phyloP scores from a whole-genome alignment of 192 early-diverging fungal genomes.

The Backusella morwellensis region DNA sequence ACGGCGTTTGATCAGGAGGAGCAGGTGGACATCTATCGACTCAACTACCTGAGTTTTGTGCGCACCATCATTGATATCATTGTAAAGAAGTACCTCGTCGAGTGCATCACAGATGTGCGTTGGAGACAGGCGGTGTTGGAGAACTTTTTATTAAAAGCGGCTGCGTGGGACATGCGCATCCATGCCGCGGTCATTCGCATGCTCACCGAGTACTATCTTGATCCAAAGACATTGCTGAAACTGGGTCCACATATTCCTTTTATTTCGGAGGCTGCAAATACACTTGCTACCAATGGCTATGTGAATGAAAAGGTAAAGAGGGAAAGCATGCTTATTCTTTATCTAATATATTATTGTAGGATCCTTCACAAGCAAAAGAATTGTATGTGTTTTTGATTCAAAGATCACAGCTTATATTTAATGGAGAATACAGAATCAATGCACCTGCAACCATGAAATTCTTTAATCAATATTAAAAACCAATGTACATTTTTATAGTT shows the following conservation, averaged over 20 bases:
- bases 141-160: conserved; percentile 40
- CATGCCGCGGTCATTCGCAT: conserved; percentile 39
- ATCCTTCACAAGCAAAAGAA: background rate
- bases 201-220: conserved; percentile 32
- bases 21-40: conserved; percentile 25
- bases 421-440: background rate
- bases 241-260: conserved; percentile 22
- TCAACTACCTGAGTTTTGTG: conserved; percentile 49
- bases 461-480: background rate
- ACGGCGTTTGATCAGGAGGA: conserved; percentile 31
- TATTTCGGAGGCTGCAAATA: conserved; percentile 21
- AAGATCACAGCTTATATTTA: background rate
- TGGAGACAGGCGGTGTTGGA: conserved; percentile 43
- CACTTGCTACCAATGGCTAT: background rate
- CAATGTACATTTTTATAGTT: background rate
- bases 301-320: conserved; percentile 17
- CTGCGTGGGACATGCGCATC: conserved; percentile 32
- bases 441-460: background rate
- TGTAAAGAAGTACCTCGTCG: conserved; percentile 35
- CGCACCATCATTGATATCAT: conserved; percentile 38
- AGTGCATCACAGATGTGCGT: conserved; percentile 33
- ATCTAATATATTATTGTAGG: background rate
- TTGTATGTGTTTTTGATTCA: background rate
- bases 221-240: conserved; percentile 16
- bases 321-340: background rate